Conservation (phyloP, 176 grass and related monocot species). For the Lolium multiflorum region DNA sequence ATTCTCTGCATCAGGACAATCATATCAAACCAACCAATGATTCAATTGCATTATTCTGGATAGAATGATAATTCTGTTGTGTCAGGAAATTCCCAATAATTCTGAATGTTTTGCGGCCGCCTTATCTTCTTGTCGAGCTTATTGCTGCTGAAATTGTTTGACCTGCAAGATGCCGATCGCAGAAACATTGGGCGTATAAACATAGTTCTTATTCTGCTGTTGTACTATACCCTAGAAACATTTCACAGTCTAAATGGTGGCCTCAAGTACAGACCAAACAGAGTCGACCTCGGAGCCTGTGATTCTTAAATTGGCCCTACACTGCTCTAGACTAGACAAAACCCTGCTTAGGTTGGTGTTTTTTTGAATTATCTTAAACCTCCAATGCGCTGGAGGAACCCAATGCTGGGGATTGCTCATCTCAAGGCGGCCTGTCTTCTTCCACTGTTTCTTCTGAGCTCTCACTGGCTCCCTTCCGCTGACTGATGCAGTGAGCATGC, state of each 20-base stretch:
- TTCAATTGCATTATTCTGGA: constrained; percentile 33
- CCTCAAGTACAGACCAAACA: constrained; percentile 33
- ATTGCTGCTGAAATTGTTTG: constrained; percentile 37
- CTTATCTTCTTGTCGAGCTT: constrained; percentile 21
- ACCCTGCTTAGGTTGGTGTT: not conserved
- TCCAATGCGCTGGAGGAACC: constrained; percentile 31
- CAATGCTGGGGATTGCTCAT: not conserved
- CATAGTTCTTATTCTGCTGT: not conserved
- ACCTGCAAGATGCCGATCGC: constrained; percentile 38
- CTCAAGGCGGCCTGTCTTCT: constrained; percentile 4
- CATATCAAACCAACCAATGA: constrained; percentile 18
- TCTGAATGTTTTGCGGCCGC: constrained; percentile 21
- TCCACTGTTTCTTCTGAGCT: not conserved
- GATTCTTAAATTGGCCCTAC: constrained; percentile 20
- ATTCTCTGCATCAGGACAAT: constrained; percentile 13
- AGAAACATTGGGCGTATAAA: constrained; percentile 12
- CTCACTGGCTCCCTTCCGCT: not conserved
- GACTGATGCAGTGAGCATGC: not conserved
- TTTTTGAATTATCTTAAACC: constrained; percentile 16
- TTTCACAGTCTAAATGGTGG: constrained; percentile 23
- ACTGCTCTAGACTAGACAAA: constrained; percentile 10
- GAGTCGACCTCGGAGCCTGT: constrained; percentile 19
- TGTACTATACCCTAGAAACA: constrained; percentile 34
- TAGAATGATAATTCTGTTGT: constrained; percentile 25
- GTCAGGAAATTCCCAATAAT: constrained; percentile 49